These are phyloP conservation scores for Boletus bicolor DNA, from an alignment of 768 basidiomycete species.

Conservation along the genomic window DNA sequence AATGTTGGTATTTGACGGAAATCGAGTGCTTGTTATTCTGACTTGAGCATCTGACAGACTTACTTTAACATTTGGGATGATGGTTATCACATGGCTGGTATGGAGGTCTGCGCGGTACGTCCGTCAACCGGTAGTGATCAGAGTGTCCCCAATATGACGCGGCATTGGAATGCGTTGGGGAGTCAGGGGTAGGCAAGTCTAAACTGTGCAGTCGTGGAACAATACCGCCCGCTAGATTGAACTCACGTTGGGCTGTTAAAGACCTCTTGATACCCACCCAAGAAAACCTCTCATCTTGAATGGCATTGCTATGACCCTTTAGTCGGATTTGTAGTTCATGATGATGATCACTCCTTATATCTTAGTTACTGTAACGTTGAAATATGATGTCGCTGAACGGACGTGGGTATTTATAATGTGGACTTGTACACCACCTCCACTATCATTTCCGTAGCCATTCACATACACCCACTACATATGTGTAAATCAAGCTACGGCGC, in stretches of 20 bases:
- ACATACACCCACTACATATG: not conserved
- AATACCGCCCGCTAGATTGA: not conserved
- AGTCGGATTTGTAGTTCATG: conserved; percentile 6
- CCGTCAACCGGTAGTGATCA: conserved; percentile 29
- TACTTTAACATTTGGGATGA: conserved; percentile 46
- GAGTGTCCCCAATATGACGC: conserved; percentile 21
- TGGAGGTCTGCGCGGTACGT: conserved; percentile 48
- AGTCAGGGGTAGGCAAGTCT: conserved; percentile 2
- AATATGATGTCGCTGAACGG: not conserved
- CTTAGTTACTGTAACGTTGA: not conserved
- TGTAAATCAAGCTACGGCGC: no score
- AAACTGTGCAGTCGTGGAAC: conserved; percentile 1
- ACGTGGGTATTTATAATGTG: not conserved
- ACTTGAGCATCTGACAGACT: conserved; percentile 31
- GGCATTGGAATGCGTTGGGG: conserved; percentile 1
- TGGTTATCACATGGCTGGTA: conserved; percentile 48
- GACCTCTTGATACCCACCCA: not conserved
- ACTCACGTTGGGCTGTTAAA: not conserved
- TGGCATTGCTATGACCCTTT: not conserved
- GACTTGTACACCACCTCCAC: no score
- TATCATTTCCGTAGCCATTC: not conserved
- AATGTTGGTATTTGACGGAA: conserved; percentile 37
- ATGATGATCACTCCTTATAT: not conserved
- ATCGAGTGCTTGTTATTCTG: conserved; percentile 4
- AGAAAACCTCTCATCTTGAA: not conserved